A percentile compares a stretch with the other conserved stretches of the same genome.
Evolutionary conservation across 139 green algal genomes (phyloP).

Genomic region (Auxenochlorella protothecoides): DNA sequence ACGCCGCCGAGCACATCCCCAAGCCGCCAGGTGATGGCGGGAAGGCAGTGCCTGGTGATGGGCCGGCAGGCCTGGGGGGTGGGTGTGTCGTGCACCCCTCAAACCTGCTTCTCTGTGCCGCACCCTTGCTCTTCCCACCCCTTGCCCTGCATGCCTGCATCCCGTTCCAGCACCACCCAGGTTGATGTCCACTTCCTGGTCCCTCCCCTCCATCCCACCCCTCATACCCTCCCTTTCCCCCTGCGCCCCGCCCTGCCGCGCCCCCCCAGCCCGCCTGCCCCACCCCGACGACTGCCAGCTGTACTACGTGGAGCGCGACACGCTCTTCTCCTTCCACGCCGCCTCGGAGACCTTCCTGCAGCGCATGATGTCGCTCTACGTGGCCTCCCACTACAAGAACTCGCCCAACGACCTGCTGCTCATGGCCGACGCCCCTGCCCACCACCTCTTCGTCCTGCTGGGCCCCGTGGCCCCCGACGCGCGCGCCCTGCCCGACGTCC

Average conservation of each 20-base stretch:
- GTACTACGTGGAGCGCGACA: slow-evolving; percentile 92
- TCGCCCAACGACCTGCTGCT: slow-evolving; percentile 96
- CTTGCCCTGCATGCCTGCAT: no score
- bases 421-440: slow-evolving; percentile 90
- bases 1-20: slow-evolving; percentile 60
- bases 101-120: no score
- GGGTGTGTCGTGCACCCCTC: no score
- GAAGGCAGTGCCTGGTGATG: no score
- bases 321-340: slow-evolving; percentile 90
- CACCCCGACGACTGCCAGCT: slow-evolving; percentile 91
- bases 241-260: slow-evolving; percentile 29
- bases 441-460: slow-evolving; percentile 94
- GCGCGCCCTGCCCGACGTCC: slow-evolving; percentile 73
- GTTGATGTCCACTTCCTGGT: no score
- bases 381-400: slow-evolving; percentile 95
- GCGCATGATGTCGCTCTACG: slow-evolving; percentile 85
- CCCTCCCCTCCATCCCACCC: no score
- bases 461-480: slow-evolving; percentile 46
- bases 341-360: slow-evolving; percentile 71
- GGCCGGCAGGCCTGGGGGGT: no score
- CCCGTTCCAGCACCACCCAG: no score
- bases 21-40: no score
- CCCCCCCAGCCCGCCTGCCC: slow-evolving; percentile 60
- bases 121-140: no score
- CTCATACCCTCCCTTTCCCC: no score